Percentiles rank a stretch among this genome's conserved stretches.
phyloP scores from a whole-genome alignment of 257 asterid genomes.

The Plectranthus barbatus region DNA sequence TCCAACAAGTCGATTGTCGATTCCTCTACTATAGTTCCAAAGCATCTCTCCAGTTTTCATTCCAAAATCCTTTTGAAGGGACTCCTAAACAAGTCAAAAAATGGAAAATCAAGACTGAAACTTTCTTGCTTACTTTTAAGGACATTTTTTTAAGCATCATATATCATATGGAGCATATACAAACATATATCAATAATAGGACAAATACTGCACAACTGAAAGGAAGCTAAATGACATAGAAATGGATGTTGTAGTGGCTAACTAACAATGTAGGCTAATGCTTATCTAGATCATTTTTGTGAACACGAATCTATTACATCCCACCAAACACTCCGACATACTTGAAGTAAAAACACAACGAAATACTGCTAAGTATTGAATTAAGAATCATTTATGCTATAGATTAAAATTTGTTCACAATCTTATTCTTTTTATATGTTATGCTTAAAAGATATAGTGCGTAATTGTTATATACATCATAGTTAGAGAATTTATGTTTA shows the following conservation, averaged over 20 bases:
- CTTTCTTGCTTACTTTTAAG: not conserved
- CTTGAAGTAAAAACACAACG: not conserved
- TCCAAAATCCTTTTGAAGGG: constrained; percentile 91
- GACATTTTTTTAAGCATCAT: not conserved
- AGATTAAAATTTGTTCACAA: too few species aligned
- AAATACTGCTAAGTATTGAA: not conserved
- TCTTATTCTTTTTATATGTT: too few species aligned
- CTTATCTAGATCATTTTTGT: not conserved
- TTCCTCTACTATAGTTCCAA: constrained; percentile 88
- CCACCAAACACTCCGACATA: not conserved
- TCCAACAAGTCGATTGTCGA: constrained; percentile 75
- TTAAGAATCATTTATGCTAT: too few species aligned
- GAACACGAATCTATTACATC: not conserved
- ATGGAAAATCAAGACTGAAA: constrained; percentile 3
- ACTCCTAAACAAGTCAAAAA: constrained; percentile 51
- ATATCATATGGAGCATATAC: constrained; percentile 1
- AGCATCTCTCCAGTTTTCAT: constrained; percentile 85
- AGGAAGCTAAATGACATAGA: not conserved
- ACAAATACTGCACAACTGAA: not conserved
- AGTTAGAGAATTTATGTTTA: too few species aligned
- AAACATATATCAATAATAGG: not conserved
- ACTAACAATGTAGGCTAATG: not conserved
- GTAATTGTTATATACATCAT: too few species aligned
- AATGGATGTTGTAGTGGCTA: not conserved
- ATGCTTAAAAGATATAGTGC: too few species aligned